phyloP scores from a whole-genome alignment of 257 asterid species.

The Salvia hispanica region DNA sequence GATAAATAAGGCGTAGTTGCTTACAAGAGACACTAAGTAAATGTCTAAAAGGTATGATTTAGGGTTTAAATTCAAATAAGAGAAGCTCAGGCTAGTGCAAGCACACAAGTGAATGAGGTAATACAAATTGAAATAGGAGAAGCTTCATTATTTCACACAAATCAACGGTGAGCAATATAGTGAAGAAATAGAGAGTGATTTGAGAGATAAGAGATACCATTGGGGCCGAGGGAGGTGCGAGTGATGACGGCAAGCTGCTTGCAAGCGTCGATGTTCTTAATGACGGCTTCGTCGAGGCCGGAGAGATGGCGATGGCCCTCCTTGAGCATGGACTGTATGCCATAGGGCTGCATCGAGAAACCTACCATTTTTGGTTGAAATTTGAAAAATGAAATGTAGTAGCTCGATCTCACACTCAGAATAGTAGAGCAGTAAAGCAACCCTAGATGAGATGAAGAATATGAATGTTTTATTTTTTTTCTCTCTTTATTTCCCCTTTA shows the following conservation, averaged over 20 bases:
- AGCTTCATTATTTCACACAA: neutral
- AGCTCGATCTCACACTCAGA: neutral
- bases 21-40: neutral
- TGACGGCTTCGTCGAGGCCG: slow-evolving; percentile 96
- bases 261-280: slow-evolving; percentile 97
- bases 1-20: neutral
- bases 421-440: neutral
- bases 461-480: neutral
- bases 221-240: slow-evolving; percentile 97
- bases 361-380: slow-evolving; percentile 54
- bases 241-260: slow-evolving; percentile 92
- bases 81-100: no score
- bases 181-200: neutral
- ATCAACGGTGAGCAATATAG: neutral
- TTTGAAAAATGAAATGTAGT: neutral
- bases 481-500: neutral
- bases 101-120: neutral
- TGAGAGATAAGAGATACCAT: slow-evolving; percentile 45
- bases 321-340: slow-evolving; percentile 85
- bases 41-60: neutral
- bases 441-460: neutral
- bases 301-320: slow-evolving; percentile 96
- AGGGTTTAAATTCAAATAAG: no score
- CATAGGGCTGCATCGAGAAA: slow-evolving; percentile 75
- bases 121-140: neutral